phyloP scores from a whole-genome alignment of 768 basidiomycete species.

The Myochromella boudieri region DNA sequence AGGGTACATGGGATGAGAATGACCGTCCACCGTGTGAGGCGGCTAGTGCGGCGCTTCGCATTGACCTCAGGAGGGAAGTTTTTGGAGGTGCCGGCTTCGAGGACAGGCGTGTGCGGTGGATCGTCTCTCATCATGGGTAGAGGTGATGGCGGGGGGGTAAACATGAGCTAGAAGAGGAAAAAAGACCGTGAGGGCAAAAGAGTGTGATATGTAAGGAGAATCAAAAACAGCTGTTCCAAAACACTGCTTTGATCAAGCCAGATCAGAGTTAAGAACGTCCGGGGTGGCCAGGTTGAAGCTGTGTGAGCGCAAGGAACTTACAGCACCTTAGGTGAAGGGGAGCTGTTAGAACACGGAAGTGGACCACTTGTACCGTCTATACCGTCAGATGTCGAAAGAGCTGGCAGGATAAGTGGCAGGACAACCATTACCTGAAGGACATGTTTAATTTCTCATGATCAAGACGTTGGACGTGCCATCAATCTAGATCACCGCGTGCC shows the following conservation, averaged over 20 bases:
- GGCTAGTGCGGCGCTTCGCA: slow-evolving; percentile 42
- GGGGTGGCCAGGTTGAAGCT: not conserved
- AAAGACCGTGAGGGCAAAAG: slow-evolving; percentile 16
- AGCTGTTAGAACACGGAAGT: not conserved
- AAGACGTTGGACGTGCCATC: slow-evolving; percentile 7
- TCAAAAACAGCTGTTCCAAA: slow-evolving; percentile 5
- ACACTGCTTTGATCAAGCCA: slow-evolving; percentile 13
- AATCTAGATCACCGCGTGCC: slow-evolving; percentile 16
- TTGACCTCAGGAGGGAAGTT: slow-evolving; percentile 1
- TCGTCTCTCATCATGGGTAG: slow-evolving; percentile 7
- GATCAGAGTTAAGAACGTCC: slow-evolving; percentile 3
- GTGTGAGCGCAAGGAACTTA: not conserved
- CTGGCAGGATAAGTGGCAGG: slow-evolving; percentile 1
- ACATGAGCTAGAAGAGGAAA: slow-evolving; percentile 7
- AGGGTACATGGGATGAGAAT: slow-evolving; percentile 57
- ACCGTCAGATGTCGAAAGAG: slow-evolving; percentile 8
- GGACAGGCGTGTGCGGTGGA: slow-evolving; percentile 10
- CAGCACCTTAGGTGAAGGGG: not conserved
- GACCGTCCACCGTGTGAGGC: slow-evolving; percentile 49
- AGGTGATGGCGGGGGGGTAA: slow-evolving; percentile 17
- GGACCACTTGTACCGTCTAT: not conserved
- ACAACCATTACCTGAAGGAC: not conserved
- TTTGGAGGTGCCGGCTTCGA: slow-evolving; percentile 10
- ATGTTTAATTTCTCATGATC: slow-evolving; percentile 12
- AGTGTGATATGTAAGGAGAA: slow-evolving; percentile 5